Base-by-base conservation (phyloP, 257 asterid species). In the Plantago ovata region DNA sequence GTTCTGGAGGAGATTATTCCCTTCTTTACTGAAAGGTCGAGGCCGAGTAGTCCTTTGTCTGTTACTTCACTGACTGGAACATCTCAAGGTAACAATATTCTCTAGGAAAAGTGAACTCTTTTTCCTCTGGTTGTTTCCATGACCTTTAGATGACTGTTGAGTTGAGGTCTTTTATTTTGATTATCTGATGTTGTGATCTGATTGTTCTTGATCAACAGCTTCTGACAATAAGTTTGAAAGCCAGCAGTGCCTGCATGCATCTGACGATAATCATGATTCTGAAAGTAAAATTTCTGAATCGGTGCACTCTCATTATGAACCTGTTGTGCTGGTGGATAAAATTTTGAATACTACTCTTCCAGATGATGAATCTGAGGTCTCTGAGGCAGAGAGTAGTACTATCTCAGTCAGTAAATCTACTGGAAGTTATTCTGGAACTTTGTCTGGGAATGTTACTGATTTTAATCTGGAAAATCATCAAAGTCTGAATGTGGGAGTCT, bases 1-100 rank as follows among this genome's bases (percentile, higher is more conserved):
- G 95, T 92, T 24, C 75, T 85, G n/a, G 79, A 43, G 48, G 94
- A 88, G 65, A 72, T 92, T 10, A 69, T 84, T 63, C 96, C 98
- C 32, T 81, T 68, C 78, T 58, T 85, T 32, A 9, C 56, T 9
- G 81, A 65, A 72, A 74, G 51, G 56, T 66, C 79, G 8, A 43
- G 19, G 10, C 65, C 62, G 10, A 63, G 63, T 38, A 71, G 60
- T 56, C 73, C 79, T 58, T 53, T 77, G 38, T 56, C 55, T 33
- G 62, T 9, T 23, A 50, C 15, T 41, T 54, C 50, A 24, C 19
- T 40, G 6, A 56, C 28, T 48, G 71, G 64, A 67, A 32, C 74
- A 3, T 65, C 77, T 38, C 52, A 64, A 61, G 87, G 96, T 83
- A 56, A 62, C 41, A 3, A 20, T 61, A 65, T 42, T 48, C 42